A percentile compares a stretch with the other conserved stretches of the same genome.
Conservation (phyloP, 257 asterid species). For the Salvia hispanica region DNA sequence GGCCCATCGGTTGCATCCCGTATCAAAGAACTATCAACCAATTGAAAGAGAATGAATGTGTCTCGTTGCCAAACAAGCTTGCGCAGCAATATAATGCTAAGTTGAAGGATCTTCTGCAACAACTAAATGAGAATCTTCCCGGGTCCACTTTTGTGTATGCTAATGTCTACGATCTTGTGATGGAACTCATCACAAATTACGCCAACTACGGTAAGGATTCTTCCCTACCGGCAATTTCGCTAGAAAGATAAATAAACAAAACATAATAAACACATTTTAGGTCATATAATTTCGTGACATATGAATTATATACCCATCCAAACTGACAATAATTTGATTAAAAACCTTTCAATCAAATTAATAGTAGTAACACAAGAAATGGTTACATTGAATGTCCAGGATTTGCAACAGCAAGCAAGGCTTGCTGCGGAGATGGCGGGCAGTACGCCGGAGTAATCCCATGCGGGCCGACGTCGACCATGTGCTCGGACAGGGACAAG, state of each 20-base stretch:
- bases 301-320: no score
- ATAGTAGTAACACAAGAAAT: no score
- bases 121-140: constrained; percentile 55
- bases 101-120: constrained; percentile 62
- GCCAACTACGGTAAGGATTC: constrained; percentile 56
- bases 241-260: no score
- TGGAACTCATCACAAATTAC: constrained; percentile 83
- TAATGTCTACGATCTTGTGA: constrained; percentile 80
- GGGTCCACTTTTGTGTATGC: constrained; percentile 82
- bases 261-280: no score
- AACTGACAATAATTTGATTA: no score
- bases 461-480: constrained; percentile 83
- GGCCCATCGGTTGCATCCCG: constrained; percentile 96
- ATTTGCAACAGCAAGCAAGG: constrained; percentile 59
- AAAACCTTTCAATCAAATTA: no score
- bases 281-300: no score
- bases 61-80: constrained; percentile 70
- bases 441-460: constrained; percentile 85
- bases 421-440: constrained; percentile 95
- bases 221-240: no score
- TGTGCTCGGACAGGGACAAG: constrained; percentile 68
- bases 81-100: constrained; percentile 72
- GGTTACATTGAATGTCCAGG: constrained; percentile 41
- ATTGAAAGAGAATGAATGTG: constrained; percentile 63
- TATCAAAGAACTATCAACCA: constrained; percentile 83